Evolutionary conservation across 805 yeast species (phyloP), one percentile per base, ranked within the genome.

Genomic region (Wilhelminamyces savonicus): DNA sequence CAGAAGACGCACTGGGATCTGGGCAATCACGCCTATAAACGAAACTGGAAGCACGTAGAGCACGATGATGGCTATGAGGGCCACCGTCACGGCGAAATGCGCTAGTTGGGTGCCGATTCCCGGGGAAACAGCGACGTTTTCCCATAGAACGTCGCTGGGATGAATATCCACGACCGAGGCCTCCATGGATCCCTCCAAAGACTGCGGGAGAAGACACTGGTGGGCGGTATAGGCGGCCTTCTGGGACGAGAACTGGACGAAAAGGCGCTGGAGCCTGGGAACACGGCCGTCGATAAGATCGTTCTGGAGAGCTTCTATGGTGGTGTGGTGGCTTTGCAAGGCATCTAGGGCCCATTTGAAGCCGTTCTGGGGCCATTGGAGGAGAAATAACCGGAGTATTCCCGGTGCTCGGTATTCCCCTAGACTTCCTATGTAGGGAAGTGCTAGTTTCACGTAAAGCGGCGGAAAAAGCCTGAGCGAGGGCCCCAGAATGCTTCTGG

Each of bases 1-100:
- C n/a, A n/a, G n/a, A n/a, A n/a, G n/a, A n/a, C n/a, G n/a, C n/a
- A 76, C 70, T 0, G 88, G 84, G 3, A 79, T 60, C 42, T 86
- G 95, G 0, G 94, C 75, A 0, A 87, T 56, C 18, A 85, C 56
- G 1, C 90, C 87, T 12, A 85, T 76, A 34, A 82, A 66, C 0
- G 94, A 85, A 1, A 86, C 90, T 0, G 96, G 96, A 2, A 86
- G 52, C 1, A 85, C 83, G 79, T 94, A 87, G 23, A 56, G 48
- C 3, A 67, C 39, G 4, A 80, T 76, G 1, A 84, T 56, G 1
- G 64, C 36, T 7, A 74, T 49, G 31, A 76, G 63, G 11, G 71
- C 21, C 3, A 68, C 27, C 16, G 66, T 68, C 0, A 81, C 77
- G 4, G 65, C 22, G 3, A 62, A 47, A 11, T 58, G 54, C 44